Evolutionary conservation across 768 basidiomycete species (phyloP), one percentile per base, ranked within the genome.

Genomic region (Lactarius tabidus): DNA sequence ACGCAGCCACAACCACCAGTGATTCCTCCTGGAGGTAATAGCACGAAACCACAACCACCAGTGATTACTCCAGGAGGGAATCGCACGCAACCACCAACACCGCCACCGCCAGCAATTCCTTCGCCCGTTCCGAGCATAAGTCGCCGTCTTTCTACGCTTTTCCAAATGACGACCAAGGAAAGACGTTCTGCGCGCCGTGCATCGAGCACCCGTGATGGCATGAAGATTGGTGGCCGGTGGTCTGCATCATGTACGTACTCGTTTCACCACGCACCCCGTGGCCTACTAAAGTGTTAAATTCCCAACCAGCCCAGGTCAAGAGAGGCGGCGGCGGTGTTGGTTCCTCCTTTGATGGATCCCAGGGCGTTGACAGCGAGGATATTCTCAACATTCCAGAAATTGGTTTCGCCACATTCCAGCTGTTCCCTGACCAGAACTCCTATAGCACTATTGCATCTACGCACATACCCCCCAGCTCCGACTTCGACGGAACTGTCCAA

Each of bases 331-430:
- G 18, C 6, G 33, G n/a, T n/a, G 36, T 62, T 33, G 78, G 78
- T 15, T 39, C 74, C 36, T 69, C 76, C 6, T 76, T 77, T 59
- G 74, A 77, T 59, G 78, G 78, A 26, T 71, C 71, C 2, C 72
- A 69, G 38, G 76, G 76, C 26, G 76, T 79, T 10, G 78, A 79
- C 66, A 73, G 74, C 1, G 72, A 77, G 66, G 78, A 79, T 56
- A 75, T 79, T 64, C 28, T 74, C 14, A 72, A 70, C 63, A 69
- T 69, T 55, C 75, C 75, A n/a, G 58, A 60, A 38, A 76, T 79
- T 59, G 76, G 74, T 62, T 76, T 77, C 52, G 72, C 71, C 39
- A 72, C 76, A 45, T 78, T 79, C 73, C 78, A 78, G 70, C 57
- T 77, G 53, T 76, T 77, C 70, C 78, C 78, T 14, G 78, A 79